A percentile compares a stretch with the other conserved stretches of the same genome.
Conservation (phyloP, 2,329 filamentous ascomycete genomes). For the Cordyceps cateniannulata region DNA sequence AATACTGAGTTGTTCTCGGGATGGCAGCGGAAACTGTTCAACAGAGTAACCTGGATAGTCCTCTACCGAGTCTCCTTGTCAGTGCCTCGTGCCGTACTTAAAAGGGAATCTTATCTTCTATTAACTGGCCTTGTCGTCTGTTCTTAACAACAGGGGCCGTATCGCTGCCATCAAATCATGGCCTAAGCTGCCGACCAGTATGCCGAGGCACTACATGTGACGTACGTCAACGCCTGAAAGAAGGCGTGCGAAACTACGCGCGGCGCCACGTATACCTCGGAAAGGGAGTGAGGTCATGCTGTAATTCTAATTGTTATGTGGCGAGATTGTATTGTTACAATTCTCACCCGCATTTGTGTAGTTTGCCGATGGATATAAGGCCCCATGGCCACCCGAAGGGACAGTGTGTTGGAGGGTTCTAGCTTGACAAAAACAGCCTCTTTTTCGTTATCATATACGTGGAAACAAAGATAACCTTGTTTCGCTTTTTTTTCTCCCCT, state of each 20-base stretch:
- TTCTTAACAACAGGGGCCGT: neutral
- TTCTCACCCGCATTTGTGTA: neutral
- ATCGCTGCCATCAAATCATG: neutral
- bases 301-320: neutral
- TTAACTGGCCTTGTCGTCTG: neutral
- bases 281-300: neutral
- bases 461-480: neutral
- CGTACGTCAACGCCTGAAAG: neutral
- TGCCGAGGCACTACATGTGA: slow-evolving; percentile 4
- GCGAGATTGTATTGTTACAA: neutral
- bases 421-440: neutral
- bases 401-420: neutral
- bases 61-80: too few relatives aligned
- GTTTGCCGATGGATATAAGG: neutral
- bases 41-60: too few relatives aligned
- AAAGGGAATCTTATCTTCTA: neutral
- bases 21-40: too few relatives aligned
- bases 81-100: too few relatives aligned
- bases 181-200: neutral
- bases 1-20: too few relatives aligned
- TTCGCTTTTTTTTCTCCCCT: neutral
- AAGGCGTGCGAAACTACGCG: neutral
- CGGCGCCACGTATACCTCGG: neutral
- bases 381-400: neutral
- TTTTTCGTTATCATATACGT: neutral